Evolutionary conservation across 2,329 filamentous ascomycete genomes (phyloP).

Genomic region (Emmonsiellopsis sp.): DNA sequence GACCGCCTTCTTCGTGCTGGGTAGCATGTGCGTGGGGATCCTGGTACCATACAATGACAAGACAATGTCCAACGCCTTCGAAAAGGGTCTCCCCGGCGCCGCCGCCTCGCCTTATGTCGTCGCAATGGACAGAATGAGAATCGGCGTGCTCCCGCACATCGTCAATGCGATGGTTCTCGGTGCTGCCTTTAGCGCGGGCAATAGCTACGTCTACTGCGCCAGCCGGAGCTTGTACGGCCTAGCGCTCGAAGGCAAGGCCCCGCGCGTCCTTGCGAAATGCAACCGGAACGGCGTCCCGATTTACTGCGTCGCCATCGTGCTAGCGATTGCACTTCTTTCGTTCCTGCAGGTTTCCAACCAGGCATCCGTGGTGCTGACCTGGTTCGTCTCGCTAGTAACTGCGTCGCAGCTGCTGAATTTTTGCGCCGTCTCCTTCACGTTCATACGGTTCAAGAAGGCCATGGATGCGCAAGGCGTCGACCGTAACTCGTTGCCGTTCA

Average conservation of each 20-base stretch:
- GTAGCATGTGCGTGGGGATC: conserved; percentile 62
- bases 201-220: conserved; percentile 59
- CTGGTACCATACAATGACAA: conserved; percentile 60
- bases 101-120: conserved; percentile 61
- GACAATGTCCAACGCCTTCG: conserved; percentile 52
- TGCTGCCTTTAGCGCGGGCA: conserved; percentile 59
- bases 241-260: conserved; percentile 59
- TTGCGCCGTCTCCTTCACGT: conserved; percentile 36
- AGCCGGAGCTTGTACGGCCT: conserved; percentile 60
- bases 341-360: conserved; percentile 63
- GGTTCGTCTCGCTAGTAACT: conserved; percentile 37
- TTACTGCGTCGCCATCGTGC: conserved; percentile 58
- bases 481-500: conserved; percentile 30
- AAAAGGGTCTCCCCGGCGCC: conserved; percentile 51
- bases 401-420: conserved; percentile 38
- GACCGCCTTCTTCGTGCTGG: conserved; percentile 65
- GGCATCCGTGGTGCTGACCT: conserved; percentile 56
- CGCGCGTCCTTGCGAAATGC: conserved; percentile 55
- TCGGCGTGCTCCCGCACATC: conserved; percentile 56
- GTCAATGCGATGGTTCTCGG: conserved; percentile 65
- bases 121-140: conserved; percentile 57
- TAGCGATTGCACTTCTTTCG: conserved; percentile 59
- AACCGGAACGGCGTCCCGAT: conserved; percentile 60
- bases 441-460: conserved; percentile 38
- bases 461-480: conserved; percentile 30